Conservation (phyloP, 345 rosid genomes). For the Sisymbrium irio region DNA sequence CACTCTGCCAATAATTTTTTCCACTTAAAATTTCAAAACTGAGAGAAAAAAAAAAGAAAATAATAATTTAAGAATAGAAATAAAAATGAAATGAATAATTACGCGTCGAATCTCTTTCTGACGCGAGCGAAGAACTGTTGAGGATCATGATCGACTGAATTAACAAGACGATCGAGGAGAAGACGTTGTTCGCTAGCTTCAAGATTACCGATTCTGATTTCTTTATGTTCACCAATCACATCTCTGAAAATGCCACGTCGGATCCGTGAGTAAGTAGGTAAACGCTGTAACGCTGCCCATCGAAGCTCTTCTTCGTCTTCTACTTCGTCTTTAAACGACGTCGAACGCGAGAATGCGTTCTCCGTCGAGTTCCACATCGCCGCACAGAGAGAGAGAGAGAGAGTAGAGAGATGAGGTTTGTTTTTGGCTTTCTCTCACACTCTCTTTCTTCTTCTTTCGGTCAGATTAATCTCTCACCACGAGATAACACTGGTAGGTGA, state of each 20-base stretch:
- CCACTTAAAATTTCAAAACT: neutral
- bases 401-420: neutral
- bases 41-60: too few relatives aligned
- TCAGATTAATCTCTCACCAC: slow-evolving; percentile 26
- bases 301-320: slow-evolving; percentile 81
- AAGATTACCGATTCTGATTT: slow-evolving; percentile 68
- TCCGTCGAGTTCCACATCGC: slow-evolving; percentile 84
- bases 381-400: neutral
- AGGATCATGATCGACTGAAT: slow-evolving; percentile 78
- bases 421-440: neutral
- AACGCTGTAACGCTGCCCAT: slow-evolving; percentile 91
- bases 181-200: slow-evolving; percentile 66
- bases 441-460: neutral
- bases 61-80: too few relatives aligned
- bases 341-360: slow-evolving; percentile 63
- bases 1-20: slow-evolving; percentile 46
- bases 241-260: slow-evolving; percentile 79
- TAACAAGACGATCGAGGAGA: slow-evolving; percentile 66
- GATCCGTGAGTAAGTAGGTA: slow-evolving; percentile 72
- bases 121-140: slow-evolving; percentile 80
- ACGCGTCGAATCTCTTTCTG: slow-evolving; percentile 76
- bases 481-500: slow-evolving; percentile 29
- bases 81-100: neutral
- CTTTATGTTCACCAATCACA: slow-evolving; percentile 61
- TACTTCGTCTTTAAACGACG: slow-evolving; percentile 56